Evolutionary conservation across 192 early-diverging fungal species (phyloP).

Genomic region (Phlyctochytrium arcticum): DNA sequence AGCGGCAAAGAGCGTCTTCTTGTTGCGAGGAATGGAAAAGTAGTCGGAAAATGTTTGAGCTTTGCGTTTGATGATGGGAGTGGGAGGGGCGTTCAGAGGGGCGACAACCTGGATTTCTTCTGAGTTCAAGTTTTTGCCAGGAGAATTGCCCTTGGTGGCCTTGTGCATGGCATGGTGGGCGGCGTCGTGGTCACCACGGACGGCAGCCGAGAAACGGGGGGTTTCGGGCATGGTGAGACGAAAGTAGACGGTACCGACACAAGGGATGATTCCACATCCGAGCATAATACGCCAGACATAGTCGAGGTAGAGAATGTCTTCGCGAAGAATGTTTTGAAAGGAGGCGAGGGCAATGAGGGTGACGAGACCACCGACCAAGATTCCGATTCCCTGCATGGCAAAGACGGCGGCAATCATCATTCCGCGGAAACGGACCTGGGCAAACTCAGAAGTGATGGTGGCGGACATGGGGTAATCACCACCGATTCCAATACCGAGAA

Average conservation of each 20-base stretch:
- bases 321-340: conserved; percentile 65
- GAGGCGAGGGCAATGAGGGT: conserved; percentile 66
- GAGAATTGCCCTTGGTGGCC: conserved; percentile 24
- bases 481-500: conserved; percentile 91
- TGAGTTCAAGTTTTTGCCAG: too few species aligned
- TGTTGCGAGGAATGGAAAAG: conserved; percentile 77
- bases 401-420: conserved; percentile 86
- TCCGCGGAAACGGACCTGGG: conserved; percentile 74
- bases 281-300: conserved; percentile 90
- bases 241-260: conserved; percentile 81
- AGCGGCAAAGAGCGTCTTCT: conserved; percentile 63
- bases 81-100: background rate
- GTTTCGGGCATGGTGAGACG: conserved; percentile 88
- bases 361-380: conserved; percentile 74
- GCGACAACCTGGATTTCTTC: conserved; percentile 2
- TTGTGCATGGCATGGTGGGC: conserved; percentile 28
- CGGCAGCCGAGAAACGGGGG: conserved; percentile 77
- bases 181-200: conserved; percentile 64
- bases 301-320: conserved; percentile 61
- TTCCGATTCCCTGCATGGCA: conserved; percentile 92
- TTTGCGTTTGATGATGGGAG: conserved; percentile 10
- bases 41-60: conserved; percentile 38
- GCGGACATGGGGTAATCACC: conserved; percentile 95
- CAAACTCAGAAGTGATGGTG: conserved; percentile 90
- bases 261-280: conserved; percentile 81